Evolutionary conservation across 148 eudicot genomes (phyloP).

Genomic region (Chenopodium berlandieri): DNA sequence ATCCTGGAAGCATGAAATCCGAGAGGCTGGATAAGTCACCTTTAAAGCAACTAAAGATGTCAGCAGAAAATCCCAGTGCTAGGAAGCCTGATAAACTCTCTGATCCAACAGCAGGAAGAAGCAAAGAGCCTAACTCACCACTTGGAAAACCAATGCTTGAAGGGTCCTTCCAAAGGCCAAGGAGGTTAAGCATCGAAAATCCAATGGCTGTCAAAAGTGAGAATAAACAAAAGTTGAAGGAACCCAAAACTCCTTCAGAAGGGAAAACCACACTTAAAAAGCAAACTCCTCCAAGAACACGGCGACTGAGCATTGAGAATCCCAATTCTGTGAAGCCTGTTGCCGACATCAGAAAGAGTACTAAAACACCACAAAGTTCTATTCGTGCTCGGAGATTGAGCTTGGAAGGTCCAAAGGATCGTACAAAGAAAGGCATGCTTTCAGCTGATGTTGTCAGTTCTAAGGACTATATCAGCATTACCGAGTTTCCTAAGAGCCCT

Average conservation of each 20-base stretch:
- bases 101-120: conserved; percentile 1
- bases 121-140: conserved; percentile 26
- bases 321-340: conserved; percentile 23
- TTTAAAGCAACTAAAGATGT: conserved; percentile 28
- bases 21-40: conserved; percentile 32
- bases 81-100: conserved; percentile 30
- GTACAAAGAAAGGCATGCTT: conserved; percentile 17
- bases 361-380: conserved; percentile 38
- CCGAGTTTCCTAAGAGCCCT: conserved; percentile 22
- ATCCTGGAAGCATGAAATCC: conserved; percentile 1
- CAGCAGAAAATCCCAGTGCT: conserved; percentile 17
- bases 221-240: conserved; percentile 21
- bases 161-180: conserved; percentile 17
- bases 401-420: conserved; percentile 51
- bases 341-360: conserved; percentile 26
- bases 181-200: conserved; percentile 40
- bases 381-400: conserved; percentile 60
- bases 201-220: conserved; percentile 24
- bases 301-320: conserved; percentile 44
- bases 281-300: conserved; percentile 39
- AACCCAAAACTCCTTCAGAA: conserved; percentile 31
- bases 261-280: conserved; percentile 25
- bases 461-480: conserved; percentile 10
- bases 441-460: conserved; percentile 13
- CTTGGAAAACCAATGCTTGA: conserved; percentile 7